Percentiles rank a stretch among this genome's conserved stretches.
Evolutionary conservation across 2,329 filamentous ascomycete species (phyloP).

Genomic region (Botrytis aclada): DNA sequence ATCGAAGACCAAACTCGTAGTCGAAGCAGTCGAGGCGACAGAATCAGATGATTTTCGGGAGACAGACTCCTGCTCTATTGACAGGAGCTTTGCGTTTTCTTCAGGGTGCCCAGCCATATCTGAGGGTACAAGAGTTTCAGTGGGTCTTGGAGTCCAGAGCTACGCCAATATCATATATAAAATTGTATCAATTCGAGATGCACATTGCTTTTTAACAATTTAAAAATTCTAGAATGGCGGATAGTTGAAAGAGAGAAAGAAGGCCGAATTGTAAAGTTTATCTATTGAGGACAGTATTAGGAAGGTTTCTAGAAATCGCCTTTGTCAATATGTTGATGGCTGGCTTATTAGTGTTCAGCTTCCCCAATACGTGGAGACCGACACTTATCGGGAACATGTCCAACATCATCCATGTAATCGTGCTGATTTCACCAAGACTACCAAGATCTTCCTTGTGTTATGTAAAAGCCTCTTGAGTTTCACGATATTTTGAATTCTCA

Average conservation of each 20-base stretch:
- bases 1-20: slow-evolving; percentile 79
- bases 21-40: slow-evolving; percentile 68
- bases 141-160: slow-evolving; percentile 16
- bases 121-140: slow-evolving; percentile 27
- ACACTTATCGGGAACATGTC: not conserved
- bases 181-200: not conserved
- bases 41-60: slow-evolving; percentile 44
- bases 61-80: slow-evolving; percentile 24
- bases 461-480: not conserved
- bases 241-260: slow-evolving; percentile 2
- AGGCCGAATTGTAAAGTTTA: not conserved
- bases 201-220: slow-evolving; percentile 5
- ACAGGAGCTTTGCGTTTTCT: slow-evolving; percentile 34
- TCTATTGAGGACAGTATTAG: slow-evolving; percentile 13
- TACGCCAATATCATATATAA: slow-evolving; percentile 1
- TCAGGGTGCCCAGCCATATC: slow-evolving; percentile 35
- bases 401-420: not conserved
- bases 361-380: slow-evolving; percentile 3
- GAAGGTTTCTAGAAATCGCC: not conserved
- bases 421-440: not conserved
- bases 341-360: slow-evolving; percentile 6
- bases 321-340: slow-evolving; percentile 14
- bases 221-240: not conserved
- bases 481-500: not conserved
- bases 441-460: not conserved